Base-by-base conservation (phyloP, 352 stramenopile species). In the Phytophthora kernoviae region DNA sequence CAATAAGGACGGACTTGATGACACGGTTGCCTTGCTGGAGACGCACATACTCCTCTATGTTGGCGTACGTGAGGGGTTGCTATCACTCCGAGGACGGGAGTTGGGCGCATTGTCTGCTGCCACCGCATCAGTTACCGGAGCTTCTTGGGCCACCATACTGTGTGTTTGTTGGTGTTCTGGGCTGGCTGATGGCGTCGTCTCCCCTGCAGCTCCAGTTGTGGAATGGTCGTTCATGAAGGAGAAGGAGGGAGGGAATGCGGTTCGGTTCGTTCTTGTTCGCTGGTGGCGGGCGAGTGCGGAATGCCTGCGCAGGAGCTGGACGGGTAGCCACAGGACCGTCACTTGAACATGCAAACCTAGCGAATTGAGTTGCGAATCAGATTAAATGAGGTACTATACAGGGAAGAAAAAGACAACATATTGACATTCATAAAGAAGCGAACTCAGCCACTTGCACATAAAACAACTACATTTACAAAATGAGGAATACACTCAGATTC, bases 1-100 rank as follows among this genome's bases (percentile, higher is more conserved):
- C 97, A 75, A 99, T 99, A 14, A 99, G 81, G 37, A 99, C 88
- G 66, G 97, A 98, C 64, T 87, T 90, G 75, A 99, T 98, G 24
- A 96, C 75, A 45, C 90, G 89, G 52, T 72, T 73, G 56, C 96
- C 96, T 41, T 96, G 84, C 45, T 97, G 81, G 52, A 95, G 81
- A 55, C 79, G 70, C 40, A 99, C 92, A 65, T 98, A 99, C 41
- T 96, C 81, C 14, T 93, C 77, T 24, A 99, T 93, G 70, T 79
- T 96, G 26, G 73, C 42, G 58, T 98, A 99, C n/a, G 55, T 80
- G 26, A 75, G 66, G 83, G 70, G 49, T 88, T 78, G 61, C 62
- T 84, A 42, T 92, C 83, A 52, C 68, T 83, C 54, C 80, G 83
- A 36, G 68, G 62, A 39, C 75, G 75, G 36, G 20, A 18, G 18